Percentiles rank a stretch among this genome's conserved stretches.
phyloP scores from a whole-genome alignment of 306 rosid genomes.

The Gastrolobium villosum region DNA sequence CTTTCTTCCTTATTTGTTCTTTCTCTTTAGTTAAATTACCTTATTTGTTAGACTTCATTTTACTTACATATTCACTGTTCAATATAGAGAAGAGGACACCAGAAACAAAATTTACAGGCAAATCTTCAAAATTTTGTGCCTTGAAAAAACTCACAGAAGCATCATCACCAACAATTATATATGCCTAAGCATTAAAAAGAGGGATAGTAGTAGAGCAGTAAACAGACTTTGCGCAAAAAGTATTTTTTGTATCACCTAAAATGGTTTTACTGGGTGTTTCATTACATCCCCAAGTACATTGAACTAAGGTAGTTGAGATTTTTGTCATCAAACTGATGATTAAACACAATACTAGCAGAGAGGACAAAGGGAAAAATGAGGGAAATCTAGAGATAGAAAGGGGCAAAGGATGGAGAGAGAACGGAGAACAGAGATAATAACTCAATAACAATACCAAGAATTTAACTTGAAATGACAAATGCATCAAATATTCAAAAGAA shows the following conservation, averaged over 20 bases:
- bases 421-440: conserved; percentile 9
- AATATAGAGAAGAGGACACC: not conserved
- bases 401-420: not conserved
- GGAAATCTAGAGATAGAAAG: conserved; percentile 6
- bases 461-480: conserved; percentile 24
- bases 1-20: conserved; percentile 26
- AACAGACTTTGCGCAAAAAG: conserved; percentile 11
- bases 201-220: not conserved
- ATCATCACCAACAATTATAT: conserved; percentile 1
- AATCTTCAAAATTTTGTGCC: not conserved
- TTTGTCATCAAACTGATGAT: conserved; percentile 19
- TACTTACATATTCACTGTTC: conserved; percentile 8
- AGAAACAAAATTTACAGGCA: not conserved
- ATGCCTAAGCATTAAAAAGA: not conserved
- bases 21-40: conserved; percentile 5
- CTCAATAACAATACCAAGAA: conserved; percentile 29
- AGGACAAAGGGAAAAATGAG: conserved; percentile 15
- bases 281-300: conserved; percentile 4
- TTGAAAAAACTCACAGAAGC: conserved; percentile 10
- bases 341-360: not conserved
- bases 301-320: not conserved
- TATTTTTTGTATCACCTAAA: conserved; percentile 3
- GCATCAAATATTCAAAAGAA: conserved; percentile 27
- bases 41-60: conserved; percentile 27
- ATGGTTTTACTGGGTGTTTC: conserved; percentile 4